A percentile compares a stretch with the other conserved stretches of the same genome.
Evolutionary conservation across 2,329 filamentous ascomycete species (phyloP).

Genomic region (Penicillium sp.): DNA sequence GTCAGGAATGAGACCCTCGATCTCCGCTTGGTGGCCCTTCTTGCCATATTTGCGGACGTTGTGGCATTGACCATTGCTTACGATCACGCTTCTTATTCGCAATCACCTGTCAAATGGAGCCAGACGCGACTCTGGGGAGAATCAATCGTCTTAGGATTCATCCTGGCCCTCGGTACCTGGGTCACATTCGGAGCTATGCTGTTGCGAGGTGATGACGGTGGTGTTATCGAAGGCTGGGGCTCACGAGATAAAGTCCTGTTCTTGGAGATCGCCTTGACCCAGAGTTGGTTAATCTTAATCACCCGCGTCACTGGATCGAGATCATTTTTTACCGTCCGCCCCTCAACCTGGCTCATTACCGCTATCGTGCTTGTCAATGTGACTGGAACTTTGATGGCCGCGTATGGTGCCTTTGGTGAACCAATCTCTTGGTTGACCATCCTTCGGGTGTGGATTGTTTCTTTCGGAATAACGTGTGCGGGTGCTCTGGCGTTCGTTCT

Average conservation of each 20-base stretch:
- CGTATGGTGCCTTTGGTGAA: slow-evolving; percentile 77
- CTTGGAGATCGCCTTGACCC: slow-evolving; percentile 82
- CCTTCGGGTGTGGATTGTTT: slow-evolving; percentile 87
- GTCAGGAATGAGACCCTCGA: slow-evolving; percentile 81
- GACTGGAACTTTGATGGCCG: slow-evolving; percentile 76
- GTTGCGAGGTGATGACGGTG: slow-evolving; percentile 62
- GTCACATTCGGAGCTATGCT: slow-evolving; percentile 84
- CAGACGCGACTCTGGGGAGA: slow-evolving; percentile 91
- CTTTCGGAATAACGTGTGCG: slow-evolving; percentile 71
- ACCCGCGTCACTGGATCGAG: slow-evolving; percentile 73
- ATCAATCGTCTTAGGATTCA: slow-evolving; percentile 75
- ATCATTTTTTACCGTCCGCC: slow-evolving; percentile 81
- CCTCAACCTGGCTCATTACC: slow-evolving; percentile 76
- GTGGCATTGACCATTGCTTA: slow-evolving; percentile 90
- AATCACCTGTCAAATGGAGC: slow-evolving; percentile 90
- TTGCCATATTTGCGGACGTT: slow-evolving; percentile 91
- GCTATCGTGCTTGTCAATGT: slow-evolving; percentile 80
- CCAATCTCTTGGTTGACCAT: slow-evolving; percentile 69
- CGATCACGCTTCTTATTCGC: slow-evolving; percentile 84
- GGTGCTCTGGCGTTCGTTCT: slow-evolving; percentile 81
- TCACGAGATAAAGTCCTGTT: slow-evolving; percentile 77
- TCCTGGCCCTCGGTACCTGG: slow-evolving; percentile 81
- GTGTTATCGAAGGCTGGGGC: slow-evolving; percentile 88
- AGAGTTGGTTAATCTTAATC: slow-evolving; percentile 97
- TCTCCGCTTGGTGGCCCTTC: slow-evolving; percentile 84